Evolutionary conservation across 2,329 filamentous ascomycete genomes (phyloP), one percentile per base, ranked within the genome.

Genomic region (Penicillium paneum): DNA sequence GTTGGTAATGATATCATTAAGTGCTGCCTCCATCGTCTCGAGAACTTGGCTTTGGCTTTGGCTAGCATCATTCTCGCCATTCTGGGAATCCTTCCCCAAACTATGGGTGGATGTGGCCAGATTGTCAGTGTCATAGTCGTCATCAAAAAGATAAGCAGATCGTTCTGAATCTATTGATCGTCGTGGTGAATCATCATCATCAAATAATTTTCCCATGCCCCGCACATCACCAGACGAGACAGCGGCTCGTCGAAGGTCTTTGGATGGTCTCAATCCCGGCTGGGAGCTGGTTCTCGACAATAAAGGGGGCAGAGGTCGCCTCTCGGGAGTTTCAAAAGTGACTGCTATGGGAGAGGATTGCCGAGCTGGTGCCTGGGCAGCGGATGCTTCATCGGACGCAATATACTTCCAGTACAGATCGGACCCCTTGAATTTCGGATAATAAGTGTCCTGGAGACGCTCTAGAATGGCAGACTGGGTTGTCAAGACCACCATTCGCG

Each of bases 351-450:
- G 49, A 36, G 55, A 63, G 21, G 60, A 55, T 39, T 56, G 55
- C 11, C 59, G 62, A 21, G 64, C 53, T 24, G 60, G 57, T 3
- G 49, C 46, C 39, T 64, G 63, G 32, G 66, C 40, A 31, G 71
- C 61, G 38, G 50, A 48, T 13, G 75, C 74, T 73, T 96, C 91
- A 66, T 96, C 90, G 12, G 93, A 89, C 8, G 93, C 91, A 1
- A 99, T 80, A 69, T 92, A 97, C 71, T 99, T 99, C 78, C 94
- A 97, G 71, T 91, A 99, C 0, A 99, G 74, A 67, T 97, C 94
- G 0, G 94, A 96, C 63, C 86, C 89, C 68, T 92, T 96, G 77
- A 99, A 99, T 19, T 83, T 84, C 17, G 88, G 85, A 60, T 94
- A 94, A 67, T 96, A 84, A 13, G 82, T 84, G 21, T 85, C 84